Conservation (phyloP, 2,329 filamentous ascomycete species). For the Paecilomyces variotii region DNA sequence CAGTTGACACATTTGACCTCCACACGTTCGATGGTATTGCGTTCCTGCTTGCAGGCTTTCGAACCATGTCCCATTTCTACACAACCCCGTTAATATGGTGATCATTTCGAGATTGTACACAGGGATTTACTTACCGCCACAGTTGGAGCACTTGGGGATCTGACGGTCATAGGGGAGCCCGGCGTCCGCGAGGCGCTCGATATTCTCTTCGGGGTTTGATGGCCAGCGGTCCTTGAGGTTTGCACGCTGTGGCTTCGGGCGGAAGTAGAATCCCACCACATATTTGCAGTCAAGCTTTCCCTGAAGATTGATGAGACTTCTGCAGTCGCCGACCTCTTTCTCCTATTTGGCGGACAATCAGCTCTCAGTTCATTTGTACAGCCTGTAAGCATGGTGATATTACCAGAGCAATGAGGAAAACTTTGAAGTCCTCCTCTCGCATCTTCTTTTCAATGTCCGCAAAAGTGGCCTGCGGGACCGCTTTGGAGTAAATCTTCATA, state of each 20-base stretch:
- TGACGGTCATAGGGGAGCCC: conserved; percentile 44
- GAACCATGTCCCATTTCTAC: conserved; percentile 42
- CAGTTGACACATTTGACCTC: conserved; percentile 47
- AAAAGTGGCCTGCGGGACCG: conserved; percentile 38
- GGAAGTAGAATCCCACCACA: conserved; percentile 43
- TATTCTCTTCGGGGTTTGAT: conserved; percentile 40
- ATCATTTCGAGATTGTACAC: neutral
- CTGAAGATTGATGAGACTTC: conserved; percentile 46
- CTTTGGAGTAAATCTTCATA: conserved; percentile 45
- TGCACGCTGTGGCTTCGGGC: conserved; percentile 38
- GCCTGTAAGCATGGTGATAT: conserved; percentile 2
- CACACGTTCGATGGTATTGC: conserved; percentile 28
- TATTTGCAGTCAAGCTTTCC: conserved; percentile 46
- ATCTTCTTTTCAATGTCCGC: conserved; percentile 44
- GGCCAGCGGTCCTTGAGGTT: conserved; percentile 44
- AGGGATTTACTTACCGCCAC: conserved; percentile 29
- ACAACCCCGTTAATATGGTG: neutral
- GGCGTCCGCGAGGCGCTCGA: conserved; percentile 43
- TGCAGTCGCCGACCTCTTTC: conserved; percentile 33
- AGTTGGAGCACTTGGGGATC: conserved; percentile 45
- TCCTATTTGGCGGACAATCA: conserved; percentile 21
- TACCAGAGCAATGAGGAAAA: conserved; percentile 48
- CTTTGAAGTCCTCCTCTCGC: conserved; percentile 37
- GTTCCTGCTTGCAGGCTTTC: conserved; percentile 43
- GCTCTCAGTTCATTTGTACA: neutral